phyloP scores from a whole-genome alignment of 345 rosid genomes.

The Brassica rapa region DNA sequence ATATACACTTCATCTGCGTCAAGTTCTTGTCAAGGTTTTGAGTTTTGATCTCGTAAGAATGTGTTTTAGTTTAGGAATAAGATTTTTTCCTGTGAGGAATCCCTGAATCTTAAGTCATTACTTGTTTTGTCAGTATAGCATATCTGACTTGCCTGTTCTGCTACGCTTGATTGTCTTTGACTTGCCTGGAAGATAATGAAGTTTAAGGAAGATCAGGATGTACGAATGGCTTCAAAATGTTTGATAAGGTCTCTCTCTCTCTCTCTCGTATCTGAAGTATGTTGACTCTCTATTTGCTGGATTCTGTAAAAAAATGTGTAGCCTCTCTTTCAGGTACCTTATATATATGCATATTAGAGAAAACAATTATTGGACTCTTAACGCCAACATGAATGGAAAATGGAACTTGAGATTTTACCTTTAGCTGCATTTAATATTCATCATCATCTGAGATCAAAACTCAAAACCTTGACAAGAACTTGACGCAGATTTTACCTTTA shows the following conservation, averaged over 20 bases:
- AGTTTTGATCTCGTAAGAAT: background rate
- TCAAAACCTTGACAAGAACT: conserved; percentile 37
- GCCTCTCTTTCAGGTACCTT: conserved; percentile 57
- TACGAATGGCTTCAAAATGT: too few relatives aligned
- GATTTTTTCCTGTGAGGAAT: background rate
- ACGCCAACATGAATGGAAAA: conserved; percentile 72
- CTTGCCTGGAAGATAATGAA: too few relatives aligned
- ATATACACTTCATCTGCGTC: conserved; percentile 1
- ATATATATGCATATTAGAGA: conserved; percentile 77
- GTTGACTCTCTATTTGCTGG: too few relatives aligned
- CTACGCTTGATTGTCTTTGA: too few relatives aligned
- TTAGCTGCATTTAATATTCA: conserved; percentile 13
- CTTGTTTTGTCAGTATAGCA: too few relatives aligned
- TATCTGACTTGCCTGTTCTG: too few relatives aligned
- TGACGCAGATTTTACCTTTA: conserved; percentile 55
- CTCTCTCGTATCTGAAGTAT: too few relatives aligned
- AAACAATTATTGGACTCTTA: conserved; percentile 75
- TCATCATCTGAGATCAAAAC: conserved; percentile 7
- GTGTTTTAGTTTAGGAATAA: background rate
- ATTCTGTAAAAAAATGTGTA: background rate
- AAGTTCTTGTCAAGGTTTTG: background rate
- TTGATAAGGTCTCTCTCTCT: too few relatives aligned
- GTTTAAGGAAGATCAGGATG: too few relatives aligned
- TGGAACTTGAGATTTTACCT: conserved; percentile 80
- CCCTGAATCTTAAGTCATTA: background rate